A percentile compares a stretch with the other conserved stretches of the same genome.
Evolutionary conservation across 257 asterid species (phyloP).

Genomic region (Solanum sejunctum): DNA sequence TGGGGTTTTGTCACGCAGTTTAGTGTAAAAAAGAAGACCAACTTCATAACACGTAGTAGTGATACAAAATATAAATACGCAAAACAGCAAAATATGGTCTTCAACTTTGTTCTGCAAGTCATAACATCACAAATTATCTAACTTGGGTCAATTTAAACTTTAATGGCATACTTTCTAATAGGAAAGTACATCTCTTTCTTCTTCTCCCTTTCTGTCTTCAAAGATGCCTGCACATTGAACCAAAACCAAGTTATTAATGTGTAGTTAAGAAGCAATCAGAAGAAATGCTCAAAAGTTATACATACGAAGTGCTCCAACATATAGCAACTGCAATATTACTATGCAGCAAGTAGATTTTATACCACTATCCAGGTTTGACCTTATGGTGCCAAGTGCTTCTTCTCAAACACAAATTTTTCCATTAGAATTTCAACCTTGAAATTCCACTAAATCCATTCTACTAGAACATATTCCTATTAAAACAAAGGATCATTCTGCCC

Average conservation of each 20-base stretch:
- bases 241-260: neutral
- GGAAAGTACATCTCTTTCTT: constrained; percentile 72
- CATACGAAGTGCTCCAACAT: too few species aligned
- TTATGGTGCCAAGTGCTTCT: neutral
- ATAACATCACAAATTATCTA: neutral
- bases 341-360: neutral
- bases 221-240: constrained; percentile 29
- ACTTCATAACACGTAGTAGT: neutral
- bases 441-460: neutral
- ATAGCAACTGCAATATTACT: too few species aligned
- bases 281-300: neutral
- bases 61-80: neutral
- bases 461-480: neutral
- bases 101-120: neutral
- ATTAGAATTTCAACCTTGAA: neutral
- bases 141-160: constrained; percentile 23
- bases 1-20: neutral
- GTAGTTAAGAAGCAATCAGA: neutral
- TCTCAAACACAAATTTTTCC: neutral
- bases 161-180: constrained; percentile 61
- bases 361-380: neutral
- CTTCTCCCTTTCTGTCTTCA: constrained; percentile 63
- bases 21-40: neutral
- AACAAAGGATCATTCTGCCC: neutral
- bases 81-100: neutral